Percentiles rank a stretch among this genome's conserved stretches.
Conservation (phyloP, 176 grass and related monocot genomes). For the Elaeis guineensis region DNA sequence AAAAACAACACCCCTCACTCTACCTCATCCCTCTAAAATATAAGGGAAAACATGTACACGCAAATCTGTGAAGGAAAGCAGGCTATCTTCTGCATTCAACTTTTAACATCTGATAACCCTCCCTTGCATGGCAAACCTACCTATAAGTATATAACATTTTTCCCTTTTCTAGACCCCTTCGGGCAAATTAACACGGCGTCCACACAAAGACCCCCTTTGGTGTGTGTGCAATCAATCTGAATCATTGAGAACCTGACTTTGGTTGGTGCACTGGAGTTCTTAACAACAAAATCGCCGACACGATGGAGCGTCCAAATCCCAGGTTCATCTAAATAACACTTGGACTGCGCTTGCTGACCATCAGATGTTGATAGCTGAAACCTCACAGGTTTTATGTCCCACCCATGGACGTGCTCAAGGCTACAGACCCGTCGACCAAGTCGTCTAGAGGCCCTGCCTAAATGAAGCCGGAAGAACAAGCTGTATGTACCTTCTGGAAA, state of each 20-base stretch:
- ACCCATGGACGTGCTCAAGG: slow-evolving; percentile 61
- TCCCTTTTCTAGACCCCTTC: slow-evolving; percentile 28
- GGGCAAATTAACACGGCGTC: slow-evolving; percentile 75
- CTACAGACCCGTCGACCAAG: slow-evolving; percentile 50
- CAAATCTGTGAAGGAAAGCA: no score
- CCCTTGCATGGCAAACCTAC: slow-evolving; percentile 14
- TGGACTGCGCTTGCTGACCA: slow-evolving; percentile 65
- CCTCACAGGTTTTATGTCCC: slow-evolving; percentile 76
- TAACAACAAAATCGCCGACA: slow-evolving; percentile 74
- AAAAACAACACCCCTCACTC: no score
- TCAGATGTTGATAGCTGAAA: slow-evolving; percentile 82
- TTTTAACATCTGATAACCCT: no score
- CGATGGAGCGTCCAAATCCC: slow-evolving; percentile 69
- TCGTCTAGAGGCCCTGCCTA: slow-evolving; percentile 55
- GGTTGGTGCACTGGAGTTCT: slow-evolving; percentile 22
- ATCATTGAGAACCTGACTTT: slow-evolving; percentile 60
- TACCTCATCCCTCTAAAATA: no score
- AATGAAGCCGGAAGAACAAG: slow-evolving; percentile 69
- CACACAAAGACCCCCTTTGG: slow-evolving; percentile 80
- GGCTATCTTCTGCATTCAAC: no score
- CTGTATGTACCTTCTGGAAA: slow-evolving; percentile 87
- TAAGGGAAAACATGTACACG: no score
- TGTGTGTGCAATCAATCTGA: slow-evolving; percentile 98
- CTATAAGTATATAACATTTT: slow-evolving; percentile 4
- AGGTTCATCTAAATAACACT: slow-evolving; percentile 61